These are phyloP conservation scores for Pseudogymnoascus sp. DNA, from an alignment of 2,329 filamentous ascomycete genomes.

Conservation along the genomic window DNA sequence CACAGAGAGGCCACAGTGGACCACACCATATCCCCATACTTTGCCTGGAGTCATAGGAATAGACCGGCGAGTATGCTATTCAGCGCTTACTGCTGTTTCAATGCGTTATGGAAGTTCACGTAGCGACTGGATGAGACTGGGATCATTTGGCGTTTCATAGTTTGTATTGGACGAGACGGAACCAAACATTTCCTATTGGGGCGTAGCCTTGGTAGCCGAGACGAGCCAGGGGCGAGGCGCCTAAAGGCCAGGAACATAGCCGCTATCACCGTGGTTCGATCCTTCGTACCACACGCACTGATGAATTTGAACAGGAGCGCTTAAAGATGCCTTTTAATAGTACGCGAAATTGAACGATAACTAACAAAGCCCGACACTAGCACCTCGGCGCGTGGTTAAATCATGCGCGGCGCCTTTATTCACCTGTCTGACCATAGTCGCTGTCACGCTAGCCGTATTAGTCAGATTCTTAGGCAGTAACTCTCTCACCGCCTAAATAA, in stretches of 20 bases:
- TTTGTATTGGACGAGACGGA: conserved; percentile 4
- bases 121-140: not conserved
- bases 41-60: not conserved
- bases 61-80: not conserved
- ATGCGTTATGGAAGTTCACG: conserved; percentile 1
- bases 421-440: not conserved
- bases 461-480: not conserved
- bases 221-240: conserved; percentile 2
- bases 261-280: not conserved
- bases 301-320: not conserved
- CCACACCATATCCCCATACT: not conserved
- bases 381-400: not conserved
- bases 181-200: not conserved
- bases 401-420: not conserved
- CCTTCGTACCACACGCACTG: not conserved
- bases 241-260: conserved; percentile 2
- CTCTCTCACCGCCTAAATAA: conserved; percentile 5
- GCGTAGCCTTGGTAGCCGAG: conserved; percentile 2
- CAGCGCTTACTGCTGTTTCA: not conserved
- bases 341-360: not conserved
- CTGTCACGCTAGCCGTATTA: not conserved
- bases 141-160: conserved; percentile 5
- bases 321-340: conserved; percentile 5
- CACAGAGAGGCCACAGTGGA: not conserved
- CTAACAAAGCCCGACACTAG: not conserved